A percentile compares a stretch with the other conserved stretches of the same genome.
These are phyloP conservation scores for Backusella circina DNA, from an alignment of 192 early-diverging fungal species.

Conservation along the genomic window DNA sequence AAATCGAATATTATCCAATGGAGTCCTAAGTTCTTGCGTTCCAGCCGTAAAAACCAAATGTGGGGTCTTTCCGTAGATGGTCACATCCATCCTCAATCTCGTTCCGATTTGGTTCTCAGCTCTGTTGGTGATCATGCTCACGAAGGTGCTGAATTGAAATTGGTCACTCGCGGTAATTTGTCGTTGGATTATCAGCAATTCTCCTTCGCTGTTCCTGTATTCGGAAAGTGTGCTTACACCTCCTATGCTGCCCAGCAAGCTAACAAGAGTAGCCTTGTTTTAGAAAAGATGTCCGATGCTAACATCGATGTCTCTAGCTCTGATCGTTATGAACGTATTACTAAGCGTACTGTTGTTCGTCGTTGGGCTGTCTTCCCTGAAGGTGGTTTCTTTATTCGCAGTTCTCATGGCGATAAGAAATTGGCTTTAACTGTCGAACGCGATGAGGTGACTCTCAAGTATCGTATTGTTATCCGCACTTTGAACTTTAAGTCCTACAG, in stretches of 20 bases:
- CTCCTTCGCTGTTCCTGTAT: slow-evolving; percentile 23
- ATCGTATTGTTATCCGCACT: slow-evolving; percentile 4
- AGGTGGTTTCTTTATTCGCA: slow-evolving; percentile 23
- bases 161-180: slow-evolving; percentile 12
- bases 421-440: slow-evolving; percentile 22
- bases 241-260: slow-evolving; percentile 1
- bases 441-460: slow-evolving; percentile 1
- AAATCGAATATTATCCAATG: slow-evolving; percentile 25
- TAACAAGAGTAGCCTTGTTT: background rate
- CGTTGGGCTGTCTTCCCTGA: slow-evolving; percentile 33
- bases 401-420: slow-evolving; percentile 6
- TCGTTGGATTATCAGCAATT: slow-evolving; percentile 16
- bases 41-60: slow-evolving; percentile 22
- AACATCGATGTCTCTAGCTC: background rate
- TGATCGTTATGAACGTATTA: slow-evolving; percentile 18
- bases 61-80: slow-evolving; percentile 31
- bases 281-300: background rate
- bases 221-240: slow-evolving; percentile 9
- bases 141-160: slow-evolving; percentile 12
- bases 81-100: slow-evolving; percentile 23
- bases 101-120: slow-evolving; percentile 14
- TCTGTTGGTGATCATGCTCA: background rate
- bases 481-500: slow-evolving; percentile 23
- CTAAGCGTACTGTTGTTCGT: slow-evolving; percentile 17
- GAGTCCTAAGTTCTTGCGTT: slow-evolving; percentile 17